A percentile compares a stretch with the other conserved stretches of the same genome.
phyloP scores from a whole-genome alignment of 768 basidiomycete species.

The Gloeostereum incarnatum region DNA sequence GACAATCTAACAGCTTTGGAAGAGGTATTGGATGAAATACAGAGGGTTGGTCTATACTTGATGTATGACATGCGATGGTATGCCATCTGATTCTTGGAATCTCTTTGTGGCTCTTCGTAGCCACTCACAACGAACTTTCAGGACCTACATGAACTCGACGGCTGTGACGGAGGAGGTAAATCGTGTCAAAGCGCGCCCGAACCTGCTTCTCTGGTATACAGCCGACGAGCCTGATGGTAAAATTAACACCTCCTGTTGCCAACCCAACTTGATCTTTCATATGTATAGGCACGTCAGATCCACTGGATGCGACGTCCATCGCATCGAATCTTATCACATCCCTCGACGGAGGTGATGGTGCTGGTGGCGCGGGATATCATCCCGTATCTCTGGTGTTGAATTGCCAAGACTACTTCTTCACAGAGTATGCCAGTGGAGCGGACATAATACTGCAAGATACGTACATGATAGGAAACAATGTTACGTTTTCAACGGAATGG shows the following conservation, averaged over 20 bases:
- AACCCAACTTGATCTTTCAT: too few species aligned
- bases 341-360: conserved; percentile 42
- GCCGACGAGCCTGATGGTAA: conserved; percentile 70
- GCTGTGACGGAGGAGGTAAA: conserved; percentile 63
- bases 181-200: conserved; percentile 53
- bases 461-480: conserved; percentile 52
- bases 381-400: conserved; percentile 59
- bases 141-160: conserved; percentile 57
- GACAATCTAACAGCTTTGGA: conserved; percentile 49
- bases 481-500: conserved; percentile 54
- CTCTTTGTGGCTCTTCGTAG: not conserved
- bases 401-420: conserved; percentile 59
- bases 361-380: conserved; percentile 48
- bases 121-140: conserved; percentile 12
- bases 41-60: conserved; percentile 57
- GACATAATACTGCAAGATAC: conserved; percentile 68
- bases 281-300: too few species aligned
- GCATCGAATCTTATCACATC: conserved; percentile 49
- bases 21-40: conserved; percentile 58
- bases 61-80: conserved; percentile 79
- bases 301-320: conserved; percentile 46
- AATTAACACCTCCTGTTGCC: too few species aligned
- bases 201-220: conserved; percentile 68
- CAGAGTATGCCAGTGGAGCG: conserved; percentile 47
- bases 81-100: conserved; percentile 8